Evolutionary conservation across 2,329 filamentous ascomycete genomes (phyloP), one percentile per base, ranked within the genome.

Genomic region (Calonectria pseudoturangicola): DNA sequence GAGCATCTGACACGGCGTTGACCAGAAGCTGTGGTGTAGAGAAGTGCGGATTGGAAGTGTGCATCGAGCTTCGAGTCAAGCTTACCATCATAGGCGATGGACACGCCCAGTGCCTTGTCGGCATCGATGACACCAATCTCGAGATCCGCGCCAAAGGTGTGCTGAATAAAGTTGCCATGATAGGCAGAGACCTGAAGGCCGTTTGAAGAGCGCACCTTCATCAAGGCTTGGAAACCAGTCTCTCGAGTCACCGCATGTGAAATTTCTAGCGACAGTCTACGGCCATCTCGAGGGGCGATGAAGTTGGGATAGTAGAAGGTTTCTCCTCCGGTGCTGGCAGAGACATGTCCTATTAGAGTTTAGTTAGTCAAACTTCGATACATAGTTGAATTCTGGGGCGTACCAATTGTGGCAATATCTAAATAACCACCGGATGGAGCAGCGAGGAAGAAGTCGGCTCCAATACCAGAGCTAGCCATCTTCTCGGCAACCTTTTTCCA

Each of bases 151-250:
- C 95, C 96, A 81, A 98, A 98, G 0, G 94, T 97, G 85, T 98
- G 95, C 81, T 99, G 97, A 64, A 97, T 91, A 82, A 98, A 99
- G 85, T 98, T 98, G 77, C 97, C 97, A 80, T 98, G 95, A 81
- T 99, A 99, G n/a, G 92, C 91, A 18, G 95, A 92, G 18, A 99
- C 93, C 82, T 99, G 97, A 66, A 99, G 88, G 21, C 97, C 97
- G 79, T 98, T 99, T 21, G 96, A 98, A 86, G 97, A 99, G 74
- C 97, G 93, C 71, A 99, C 96, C 88, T 99, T 99, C 95, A 99
- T 97, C 78, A 99, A 87, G 25, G 95, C 95, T 84, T 98, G 96
- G 86, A 95, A 98, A 27, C 97, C 97, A 58, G 96, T 98, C 83
- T 98, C 96, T 74, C 97, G 90, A 3, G 92, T 95, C 36, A 98